Conservation (phyloP, 2,329 filamentous ascomycete species). For the Aureobasidium sp. region DNA sequence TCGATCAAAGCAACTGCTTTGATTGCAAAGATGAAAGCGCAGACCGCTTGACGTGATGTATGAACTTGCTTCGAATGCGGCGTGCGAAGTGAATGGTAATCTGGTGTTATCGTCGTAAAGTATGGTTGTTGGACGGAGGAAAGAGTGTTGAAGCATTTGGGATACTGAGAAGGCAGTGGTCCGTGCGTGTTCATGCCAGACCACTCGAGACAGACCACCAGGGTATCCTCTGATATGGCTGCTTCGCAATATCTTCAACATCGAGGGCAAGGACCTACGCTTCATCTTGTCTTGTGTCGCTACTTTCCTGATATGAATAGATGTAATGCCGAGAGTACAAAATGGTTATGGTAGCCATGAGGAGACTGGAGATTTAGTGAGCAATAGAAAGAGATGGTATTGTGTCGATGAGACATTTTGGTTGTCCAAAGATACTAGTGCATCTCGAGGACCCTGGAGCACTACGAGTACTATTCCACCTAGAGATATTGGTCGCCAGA, state of each 20-base stretch:
- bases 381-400: no score
- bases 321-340: no score
- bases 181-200: background rate
- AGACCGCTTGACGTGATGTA: background rate
- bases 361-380: no score
- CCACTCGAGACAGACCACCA: no score
- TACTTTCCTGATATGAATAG: no score
- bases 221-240: background rate
- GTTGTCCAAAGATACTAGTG: background rate
- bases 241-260: background rate
- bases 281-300: no score
- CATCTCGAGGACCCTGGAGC: background rate
- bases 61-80: background rate
- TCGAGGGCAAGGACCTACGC: no score
- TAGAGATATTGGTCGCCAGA: background rate
- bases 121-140: background rate
- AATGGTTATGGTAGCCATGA: no score
- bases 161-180: background rate
- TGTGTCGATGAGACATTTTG: background rate
- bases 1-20: background rate
- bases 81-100: background rate
- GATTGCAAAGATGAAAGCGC: background rate
- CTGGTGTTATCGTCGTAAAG: background rate
- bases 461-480: no score
- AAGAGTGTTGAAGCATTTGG: background rate